Conservation (phyloP, 352 stramenopile genomes). For the Phytopythium sindhum region DNA sequence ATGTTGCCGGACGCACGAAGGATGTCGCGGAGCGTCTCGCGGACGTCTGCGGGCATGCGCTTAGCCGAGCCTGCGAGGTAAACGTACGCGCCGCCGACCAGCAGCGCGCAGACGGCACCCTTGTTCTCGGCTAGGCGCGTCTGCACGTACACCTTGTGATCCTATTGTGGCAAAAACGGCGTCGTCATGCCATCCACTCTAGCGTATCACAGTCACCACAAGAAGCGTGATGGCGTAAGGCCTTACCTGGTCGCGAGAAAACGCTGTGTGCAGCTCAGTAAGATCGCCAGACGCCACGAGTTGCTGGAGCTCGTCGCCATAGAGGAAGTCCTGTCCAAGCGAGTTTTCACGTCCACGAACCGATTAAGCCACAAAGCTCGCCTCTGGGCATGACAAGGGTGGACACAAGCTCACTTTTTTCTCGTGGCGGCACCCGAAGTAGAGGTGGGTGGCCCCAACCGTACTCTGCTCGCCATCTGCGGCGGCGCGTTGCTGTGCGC, state of each 20-base stretch:
- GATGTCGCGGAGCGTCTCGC: slow-evolving; percentile 86
- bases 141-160: slow-evolving; percentile 92
- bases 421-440: slow-evolving; percentile 88
- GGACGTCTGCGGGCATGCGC: slow-evolving; percentile 90
- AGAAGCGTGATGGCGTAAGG: not conserved
- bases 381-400: not conserved
- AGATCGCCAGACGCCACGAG: slow-evolving; percentile 53
- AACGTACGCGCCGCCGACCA: slow-evolving; percentile 61
- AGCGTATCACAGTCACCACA: not conserved
- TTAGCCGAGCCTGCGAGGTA: slow-evolving; percentile 90
- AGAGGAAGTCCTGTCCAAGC: slow-evolving; percentile 80
- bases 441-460: slow-evolving; percentile 51
- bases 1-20: slow-evolving; percentile 74
- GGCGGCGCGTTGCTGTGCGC: slow-evolving; percentile 11
- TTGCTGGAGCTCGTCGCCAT: slow-evolving; percentile 66
- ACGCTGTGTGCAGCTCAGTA: slow-evolving; percentile 79
- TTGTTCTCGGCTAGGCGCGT: slow-evolving; percentile 83
- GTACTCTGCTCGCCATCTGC: not conserved
- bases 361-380: not conserved
- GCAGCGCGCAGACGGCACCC: slow-evolving; percentile 58
- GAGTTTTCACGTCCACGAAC: slow-evolving; percentile 3
- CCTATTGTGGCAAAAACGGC: slow-evolving; percentile 18
- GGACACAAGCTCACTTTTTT: slow-evolving; percentile 41
- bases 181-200: not conserved
- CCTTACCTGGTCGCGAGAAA: slow-evolving; percentile 90